phyloP scores from a whole-genome alignment of 1,139 yeast species.

The Magnusiomyces magnusii region DNA sequence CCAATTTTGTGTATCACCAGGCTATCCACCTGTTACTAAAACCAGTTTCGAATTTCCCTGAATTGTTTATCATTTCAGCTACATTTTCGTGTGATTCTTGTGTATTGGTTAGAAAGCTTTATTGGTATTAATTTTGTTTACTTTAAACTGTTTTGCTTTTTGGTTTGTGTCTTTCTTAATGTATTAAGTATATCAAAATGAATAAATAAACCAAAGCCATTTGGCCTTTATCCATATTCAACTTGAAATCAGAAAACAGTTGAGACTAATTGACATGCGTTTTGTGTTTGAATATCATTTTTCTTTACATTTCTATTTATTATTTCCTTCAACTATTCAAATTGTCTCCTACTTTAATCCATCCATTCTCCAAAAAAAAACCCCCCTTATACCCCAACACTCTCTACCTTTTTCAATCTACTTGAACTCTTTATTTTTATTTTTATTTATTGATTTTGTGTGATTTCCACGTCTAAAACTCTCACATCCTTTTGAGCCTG shows the following conservation, averaged over 20 bases:
- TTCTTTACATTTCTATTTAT: not conserved
- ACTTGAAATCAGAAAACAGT: not conserved
- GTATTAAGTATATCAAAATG: not conserved
- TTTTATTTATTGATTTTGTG: not conserved
- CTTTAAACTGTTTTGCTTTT: not conserved
- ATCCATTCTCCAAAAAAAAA: no score
- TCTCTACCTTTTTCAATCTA: no score
- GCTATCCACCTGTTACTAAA: not conserved
- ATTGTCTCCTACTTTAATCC: no score
- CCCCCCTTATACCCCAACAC: no score
- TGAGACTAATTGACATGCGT: not conserved
- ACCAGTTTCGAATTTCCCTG: not conserved
- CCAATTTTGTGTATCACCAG: not conserved
- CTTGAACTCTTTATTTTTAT: not conserved
- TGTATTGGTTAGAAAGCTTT: no score
- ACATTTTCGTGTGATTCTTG: not conserved
- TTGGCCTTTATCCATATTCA: not conserved
- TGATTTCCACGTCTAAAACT: not conserved
- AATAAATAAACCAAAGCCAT: not conserved
- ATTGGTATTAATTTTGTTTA: no score
- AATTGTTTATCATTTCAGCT: not conserved
- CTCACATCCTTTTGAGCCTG: not conserved
- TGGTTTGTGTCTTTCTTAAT: not conserved
- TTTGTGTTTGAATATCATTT: not conserved
- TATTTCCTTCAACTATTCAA: not conserved